Base-by-base conservation (phyloP, 768 basidiomycete genomes). In the Podaxis sp. region DNA sequence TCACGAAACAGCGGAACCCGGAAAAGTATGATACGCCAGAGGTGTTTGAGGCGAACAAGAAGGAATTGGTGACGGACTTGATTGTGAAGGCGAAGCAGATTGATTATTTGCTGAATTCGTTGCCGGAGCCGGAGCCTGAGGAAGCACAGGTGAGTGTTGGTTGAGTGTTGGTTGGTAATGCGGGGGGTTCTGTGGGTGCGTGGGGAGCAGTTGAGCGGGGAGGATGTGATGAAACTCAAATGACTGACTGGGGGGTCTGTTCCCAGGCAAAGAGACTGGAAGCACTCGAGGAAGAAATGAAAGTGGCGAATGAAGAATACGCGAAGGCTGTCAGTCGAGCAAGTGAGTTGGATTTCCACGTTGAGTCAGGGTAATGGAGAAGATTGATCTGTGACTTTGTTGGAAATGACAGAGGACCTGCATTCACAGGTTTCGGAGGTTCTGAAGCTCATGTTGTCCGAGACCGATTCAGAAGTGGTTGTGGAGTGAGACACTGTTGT, bases 81-180 rank as follows among this genome's bases (percentile, higher is more conserved):
- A 81, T 95, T 42, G 80, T 85, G 40, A 95, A 95, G 67, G 91
- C 92, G 13, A 95, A 95, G 68, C 91, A 95, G 71, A 83, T 96
- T 44, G 90, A 95, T 66, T 88, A 85, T 67, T 81, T 95, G 51
- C 91, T 96, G 54, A 83, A 89, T 53, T 87, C 86, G 0, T 72
- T 96, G 13, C 93, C 92, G 0, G 84, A 83, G 40, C 88, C 89
- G 2, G 92, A 93, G 69, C 79, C 86, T 1, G 90, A 91, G 68
- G 88, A 90, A 68, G 80, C 79, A 21, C 91, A 92, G 79, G 91
- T 86, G 59, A 27, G 76, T 66, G 21, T 32, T 5, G 18, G 4
- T 6, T 16, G 3, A 36, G 5, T 50, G 57, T 46, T 50, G 35
- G 35, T 14, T 16, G 14, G 21, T 25, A 14, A 32, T 51, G 14